Evolutionary conservation across 2,329 filamentous ascomycete species (phyloP).

Genomic region (Cytospora piceicola): DNA sequence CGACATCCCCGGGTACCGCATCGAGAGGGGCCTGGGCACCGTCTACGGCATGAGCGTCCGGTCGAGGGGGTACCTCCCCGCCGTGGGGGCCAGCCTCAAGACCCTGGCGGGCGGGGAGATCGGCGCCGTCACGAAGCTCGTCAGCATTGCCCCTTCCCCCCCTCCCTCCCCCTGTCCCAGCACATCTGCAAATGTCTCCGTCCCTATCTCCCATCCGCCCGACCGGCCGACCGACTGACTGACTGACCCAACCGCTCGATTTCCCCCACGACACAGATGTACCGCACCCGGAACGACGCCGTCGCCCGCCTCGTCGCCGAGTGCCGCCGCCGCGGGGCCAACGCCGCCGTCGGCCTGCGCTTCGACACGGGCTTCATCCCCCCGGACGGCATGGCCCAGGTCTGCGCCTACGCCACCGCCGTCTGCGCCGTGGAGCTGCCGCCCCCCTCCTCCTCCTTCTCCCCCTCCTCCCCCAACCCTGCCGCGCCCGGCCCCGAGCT

Average conservation of each 20-base stretch:
- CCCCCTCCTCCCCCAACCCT: too few species aligned
- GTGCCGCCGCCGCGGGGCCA: conserved; percentile 60
- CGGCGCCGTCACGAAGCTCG: conserved; percentile 59
- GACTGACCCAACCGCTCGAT: background rate
- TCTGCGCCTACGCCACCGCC: conserved; percentile 64
- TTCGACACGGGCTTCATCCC: conserved; percentile 58
- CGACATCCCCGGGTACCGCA: conserved; percentile 60
- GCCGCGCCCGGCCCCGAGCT: too few species aligned
- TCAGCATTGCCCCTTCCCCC: conserved; percentile 30
- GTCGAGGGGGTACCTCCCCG: conserved; percentile 62
- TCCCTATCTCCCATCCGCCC: too few species aligned
- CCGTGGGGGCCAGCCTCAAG: conserved; percentile 59
- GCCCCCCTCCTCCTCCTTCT: conserved; percentile 32
- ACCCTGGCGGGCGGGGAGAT: conserved; percentile 63
- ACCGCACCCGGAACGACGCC: conserved; percentile 62
- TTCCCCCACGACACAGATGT: conserved; percentile 43
- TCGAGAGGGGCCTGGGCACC: conserved; percentile 60
- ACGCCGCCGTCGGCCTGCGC: conserved; percentile 61
- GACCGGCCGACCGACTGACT: background rate
- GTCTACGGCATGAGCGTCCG: conserved; percentile 47
- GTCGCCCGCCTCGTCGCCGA: conserved; percentile 58
- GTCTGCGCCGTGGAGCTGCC: conserved; percentile 59
- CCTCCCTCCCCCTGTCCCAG: background rate
- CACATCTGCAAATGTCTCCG: background rate
- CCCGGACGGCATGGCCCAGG: conserved; percentile 59